Evolutionary conservation across 495 filamentous ascomycete species (phyloP).

Genomic region (Aspergillus wentii): DNA sequence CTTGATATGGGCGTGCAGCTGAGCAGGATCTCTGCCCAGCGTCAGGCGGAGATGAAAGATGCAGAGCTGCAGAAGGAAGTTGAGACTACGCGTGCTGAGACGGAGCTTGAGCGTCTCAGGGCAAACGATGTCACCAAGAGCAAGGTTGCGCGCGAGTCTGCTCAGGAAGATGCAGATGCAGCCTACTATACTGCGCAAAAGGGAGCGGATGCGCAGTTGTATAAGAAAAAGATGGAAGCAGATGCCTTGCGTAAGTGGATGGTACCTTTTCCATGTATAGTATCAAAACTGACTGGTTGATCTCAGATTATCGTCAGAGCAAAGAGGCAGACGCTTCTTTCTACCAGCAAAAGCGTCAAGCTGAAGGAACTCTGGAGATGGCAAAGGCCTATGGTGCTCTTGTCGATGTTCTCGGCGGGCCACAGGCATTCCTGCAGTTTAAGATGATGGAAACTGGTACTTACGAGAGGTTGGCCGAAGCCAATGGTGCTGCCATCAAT

Average conservation of each 20-base stretch:
- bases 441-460: slow-evolving; percentile 47
- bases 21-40: slow-evolving; percentile 63
- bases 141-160: slow-evolving; percentile 64
- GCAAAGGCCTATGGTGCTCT: slow-evolving; percentile 69
- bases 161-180: slow-evolving; percentile 70
- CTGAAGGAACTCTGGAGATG: slow-evolving; percentile 69
- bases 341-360: slow-evolving; percentile 61
- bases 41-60: slow-evolving; percentile 65
- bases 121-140: slow-evolving; percentile 74
- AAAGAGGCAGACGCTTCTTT: slow-evolving; percentile 61
- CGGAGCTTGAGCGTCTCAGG: slow-evolving; percentile 72
- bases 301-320: slow-evolving; percentile 27
- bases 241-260: slow-evolving; percentile 43
- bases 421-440: slow-evolving; percentile 68
- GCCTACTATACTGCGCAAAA: slow-evolving; percentile 38
- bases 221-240: slow-evolving; percentile 49
- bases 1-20: slow-evolving; percentile 68
- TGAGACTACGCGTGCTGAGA: slow-evolving; percentile 66
- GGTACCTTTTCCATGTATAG: slow-evolving; percentile 6
- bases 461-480: slow-evolving; percentile 34
- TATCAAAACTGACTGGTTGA: slow-evolving; percentile 28
- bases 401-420: slow-evolving; percentile 66
- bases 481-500: slow-evolving; percentile 59
- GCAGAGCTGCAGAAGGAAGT: slow-evolving; percentile 73
- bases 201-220: slow-evolving; percentile 55